phyloP scores from a whole-genome alignment of 345 rosid species.

The Populus tremula region DNA sequence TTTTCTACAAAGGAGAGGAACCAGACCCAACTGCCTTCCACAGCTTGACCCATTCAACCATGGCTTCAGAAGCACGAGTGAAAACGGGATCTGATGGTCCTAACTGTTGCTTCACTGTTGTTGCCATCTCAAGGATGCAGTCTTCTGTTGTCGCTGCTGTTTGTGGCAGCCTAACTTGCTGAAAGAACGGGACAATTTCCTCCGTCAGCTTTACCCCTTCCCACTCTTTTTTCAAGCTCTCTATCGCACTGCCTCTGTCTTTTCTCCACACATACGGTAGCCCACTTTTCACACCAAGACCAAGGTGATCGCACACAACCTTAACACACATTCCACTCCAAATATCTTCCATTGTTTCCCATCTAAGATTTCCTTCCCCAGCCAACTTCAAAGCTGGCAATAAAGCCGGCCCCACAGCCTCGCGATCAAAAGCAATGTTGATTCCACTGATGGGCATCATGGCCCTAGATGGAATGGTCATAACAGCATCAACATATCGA shows the following conservation, averaged over 20 bases:
- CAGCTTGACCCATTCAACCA: slow-evolving; percentile 69
- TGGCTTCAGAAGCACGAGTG: slow-evolving; percentile 58
- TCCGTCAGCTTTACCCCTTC: slow-evolving; percentile 95
- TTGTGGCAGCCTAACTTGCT: slow-evolving; percentile 54
- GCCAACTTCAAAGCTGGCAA: slow-evolving; percentile 71
- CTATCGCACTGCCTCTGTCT: slow-evolving; percentile 76
- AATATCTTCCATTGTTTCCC: slow-evolving; percentile 95
- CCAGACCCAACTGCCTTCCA: slow-evolving; percentile 63
- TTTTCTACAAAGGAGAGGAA: slow-evolving; percentile 13
- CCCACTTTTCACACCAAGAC: slow-evolving; percentile 82
- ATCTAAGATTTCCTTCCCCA: slow-evolving; percentile 82
- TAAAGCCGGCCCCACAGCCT: slow-evolving; percentile 69
- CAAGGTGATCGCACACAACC: slow-evolving; percentile 73
- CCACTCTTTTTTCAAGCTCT: slow-evolving; percentile 93
- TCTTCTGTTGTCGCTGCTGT: slow-evolving; percentile 60
- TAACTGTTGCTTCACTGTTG: slow-evolving; percentile 57
- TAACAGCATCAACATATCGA: slow-evolving; percentile 75
- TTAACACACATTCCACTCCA: slow-evolving; percentile 94
- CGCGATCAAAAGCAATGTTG: slow-evolving; percentile 82
- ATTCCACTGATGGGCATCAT: slow-evolving; percentile 84
- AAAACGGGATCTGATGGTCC: slow-evolving; percentile 57
- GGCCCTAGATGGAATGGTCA: slow-evolving; percentile 67
- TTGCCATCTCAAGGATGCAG: slow-evolving; percentile 67
- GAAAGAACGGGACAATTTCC: slow-evolving; percentile 79
- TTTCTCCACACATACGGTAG: slow-evolving; percentile 87